Percentiles rank a stretch among this genome's conserved stretches.
These are phyloP conservation scores for Tylopilus orsonianus DNA, from an alignment of 1,284 basidiomycete species.

Conservation along the genomic window DNA sequence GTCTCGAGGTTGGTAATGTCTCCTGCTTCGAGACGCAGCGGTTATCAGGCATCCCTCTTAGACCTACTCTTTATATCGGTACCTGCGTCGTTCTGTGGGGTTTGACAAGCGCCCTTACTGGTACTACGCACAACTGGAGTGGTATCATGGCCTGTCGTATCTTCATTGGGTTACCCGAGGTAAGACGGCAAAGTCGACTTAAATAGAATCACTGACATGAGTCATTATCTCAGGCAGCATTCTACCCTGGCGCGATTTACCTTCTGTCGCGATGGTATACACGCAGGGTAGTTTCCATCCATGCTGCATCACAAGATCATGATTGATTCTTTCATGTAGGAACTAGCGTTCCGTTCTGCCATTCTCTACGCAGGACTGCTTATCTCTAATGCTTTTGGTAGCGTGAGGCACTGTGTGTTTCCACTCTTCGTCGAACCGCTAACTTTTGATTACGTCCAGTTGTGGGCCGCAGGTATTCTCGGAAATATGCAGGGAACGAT, in stretches of 20 bases:
- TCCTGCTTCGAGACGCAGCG: no score
- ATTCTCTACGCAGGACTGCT: conserved; percentile 68
- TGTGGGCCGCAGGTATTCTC: neutral
- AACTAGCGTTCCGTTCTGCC: conserved; percentile 67
- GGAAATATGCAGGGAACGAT: conserved; percentile 51
- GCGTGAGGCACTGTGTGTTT: conserved; percentile 35
- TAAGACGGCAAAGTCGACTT: conserved; percentile 10
- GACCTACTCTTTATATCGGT: neutral
- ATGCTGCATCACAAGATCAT: neutral
- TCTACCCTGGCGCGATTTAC: conserved; percentile 63
- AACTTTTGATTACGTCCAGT: conserved; percentile 34
- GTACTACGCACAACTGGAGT: neutral
- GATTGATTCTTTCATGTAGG: conserved; percentile 38
- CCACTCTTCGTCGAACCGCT: no score
- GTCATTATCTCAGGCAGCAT: conserved; percentile 45
- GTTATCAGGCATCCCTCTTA: no score
- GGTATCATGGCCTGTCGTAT: conserved; percentile 2
- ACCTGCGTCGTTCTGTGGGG: conserved; percentile 1
- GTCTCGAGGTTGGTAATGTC: neutral
- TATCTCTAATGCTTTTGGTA: conserved; percentile 74
- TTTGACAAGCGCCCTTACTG: conserved; percentile 1
- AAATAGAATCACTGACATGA: neutral
- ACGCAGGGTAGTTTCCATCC: conserved; percentile 44
- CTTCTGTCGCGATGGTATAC: conserved; percentile 68
- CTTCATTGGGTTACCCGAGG: conserved; percentile 33